A percentile compares a stretch with the other conserved stretches of the same genome.
Conservation (phyloP, 768 basidiomycete species). For the Mycena rosella region DNA sequence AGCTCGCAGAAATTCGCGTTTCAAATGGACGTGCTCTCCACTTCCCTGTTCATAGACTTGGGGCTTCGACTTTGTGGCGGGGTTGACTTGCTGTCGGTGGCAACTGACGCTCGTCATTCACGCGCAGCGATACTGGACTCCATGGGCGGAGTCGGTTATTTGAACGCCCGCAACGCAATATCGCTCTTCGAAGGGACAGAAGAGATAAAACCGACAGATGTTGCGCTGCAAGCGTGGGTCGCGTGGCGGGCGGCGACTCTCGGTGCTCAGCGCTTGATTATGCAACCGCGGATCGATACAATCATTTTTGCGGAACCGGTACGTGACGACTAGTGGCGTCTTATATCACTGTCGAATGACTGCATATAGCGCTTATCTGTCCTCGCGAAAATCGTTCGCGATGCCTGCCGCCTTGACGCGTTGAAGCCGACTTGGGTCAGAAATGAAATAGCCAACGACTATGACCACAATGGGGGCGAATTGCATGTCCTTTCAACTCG, state of each 20-base stretch:
- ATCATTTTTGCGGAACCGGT: slow-evolving; percentile 44
- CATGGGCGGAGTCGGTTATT: slow-evolving; percentile 51
- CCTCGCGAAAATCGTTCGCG: slow-evolving; percentile 54
- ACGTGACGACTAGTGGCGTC: slow-evolving; percentile 15
- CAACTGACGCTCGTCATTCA: slow-evolving; percentile 45
- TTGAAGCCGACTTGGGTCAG: slow-evolving; percentile 60
- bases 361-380: slow-evolving; percentile 54
- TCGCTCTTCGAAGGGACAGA: slow-evolving; percentile 49
- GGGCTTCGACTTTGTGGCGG: slow-evolving; percentile 49
- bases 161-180: slow-evolving; percentile 44
- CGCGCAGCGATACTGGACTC: slow-evolving; percentile 48
- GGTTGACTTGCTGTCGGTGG: slow-evolving; percentile 57
- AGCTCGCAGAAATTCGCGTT: slow-evolving; percentile 54
- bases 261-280: slow-evolving; percentile 18
- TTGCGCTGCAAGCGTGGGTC: slow-evolving; percentile 60
- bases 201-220: slow-evolving; percentile 30
- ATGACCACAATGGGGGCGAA: slow-evolving; percentile 42
- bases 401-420: slow-evolving; percentile 50
- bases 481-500: slow-evolving; percentile 54
- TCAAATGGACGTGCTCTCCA: slow-evolving; percentile 59
- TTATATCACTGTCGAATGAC: slow-evolving; percentile 4
- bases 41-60: slow-evolving; percentile 55
- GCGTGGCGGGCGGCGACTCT: slow-evolving; percentile 52
- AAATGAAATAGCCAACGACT: slow-evolving; percentile 58
- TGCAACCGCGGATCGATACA: slow-evolving; percentile 43